Evolutionary conservation across 2,329 filamentous ascomycete species (phyloP).

Genomic region (Seiridium unicorne): DNA sequence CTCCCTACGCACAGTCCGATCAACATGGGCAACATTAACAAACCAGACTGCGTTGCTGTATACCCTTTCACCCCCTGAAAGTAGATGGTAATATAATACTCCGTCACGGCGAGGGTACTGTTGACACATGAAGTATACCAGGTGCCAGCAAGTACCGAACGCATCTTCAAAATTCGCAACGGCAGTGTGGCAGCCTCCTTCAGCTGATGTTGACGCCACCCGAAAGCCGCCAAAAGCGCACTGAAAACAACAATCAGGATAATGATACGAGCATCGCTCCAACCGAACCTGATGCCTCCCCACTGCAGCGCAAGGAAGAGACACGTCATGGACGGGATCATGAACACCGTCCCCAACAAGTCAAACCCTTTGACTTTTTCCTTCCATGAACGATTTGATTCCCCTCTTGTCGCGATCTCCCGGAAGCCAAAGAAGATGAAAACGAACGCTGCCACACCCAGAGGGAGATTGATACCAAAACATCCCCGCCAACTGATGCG

Average conservation of each 20-base stretch:
- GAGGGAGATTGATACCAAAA: constrained; percentile 10
- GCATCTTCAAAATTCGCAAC: constrained; percentile 2
- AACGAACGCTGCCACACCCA: constrained; percentile 5
- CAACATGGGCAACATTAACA: constrained; percentile 5
- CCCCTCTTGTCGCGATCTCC: neutral
- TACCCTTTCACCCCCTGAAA: constrained; percentile 8
- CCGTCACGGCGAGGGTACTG: constrained; percentile 10
- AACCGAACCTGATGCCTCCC: neutral
- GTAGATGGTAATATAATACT: constrained; percentile 12
- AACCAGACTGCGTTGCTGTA: constrained; percentile 3
- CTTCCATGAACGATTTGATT: neutral
- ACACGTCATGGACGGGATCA: constrained; percentile 2
- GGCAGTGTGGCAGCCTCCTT: constrained; percentile 4
- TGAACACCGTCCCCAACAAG: constrained; percentile 2
- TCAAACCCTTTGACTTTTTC: constrained; percentile 7
- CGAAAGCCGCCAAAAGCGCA: constrained; percentile 3
- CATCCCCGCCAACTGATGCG: constrained; percentile 6
- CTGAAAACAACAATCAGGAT: neutral
- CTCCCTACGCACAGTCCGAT: neutral
- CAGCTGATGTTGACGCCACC: constrained; percentile 6
- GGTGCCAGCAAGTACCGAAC: neutral
- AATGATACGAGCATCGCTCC: neutral
- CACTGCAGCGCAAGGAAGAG: constrained; percentile 1
- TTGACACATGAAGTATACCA: constrained; percentile 11
- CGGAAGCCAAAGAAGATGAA: constrained; percentile 1